Base-by-base conservation (phyloP, 2,329 filamentous ascomycete genomes). In the Neonectria hederae region DNA sequence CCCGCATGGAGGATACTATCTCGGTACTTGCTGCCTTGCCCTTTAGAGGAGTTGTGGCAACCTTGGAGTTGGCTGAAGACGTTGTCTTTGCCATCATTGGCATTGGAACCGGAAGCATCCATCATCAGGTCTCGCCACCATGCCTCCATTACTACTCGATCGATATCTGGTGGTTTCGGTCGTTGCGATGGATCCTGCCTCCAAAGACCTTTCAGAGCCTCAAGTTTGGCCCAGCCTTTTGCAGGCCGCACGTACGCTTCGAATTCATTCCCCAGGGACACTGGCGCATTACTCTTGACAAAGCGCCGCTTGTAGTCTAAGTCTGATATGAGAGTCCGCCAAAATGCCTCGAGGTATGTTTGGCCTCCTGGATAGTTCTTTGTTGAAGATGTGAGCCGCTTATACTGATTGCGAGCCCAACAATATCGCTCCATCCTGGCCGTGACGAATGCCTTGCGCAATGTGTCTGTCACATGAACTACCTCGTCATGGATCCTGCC, bases 281-380 rank as follows among this genome's bases (percentile, higher is more conserved):
- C 21, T 21, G 57, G 32, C 30, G 57, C 48, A 14, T 10, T 14
- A n/a, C 43, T 48, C 42, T 54, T 54, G 9, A 26, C 21, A 17
- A 43, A 40, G 38, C 38, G 42, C 35, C 35, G 48, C 21, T 46
- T 28, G 40, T 54, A 17, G 32, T 57, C 35, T 7, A 32, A 42
- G n/a, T 62, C 38, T 4, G 21, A 53, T 19, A 62, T 52, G 26
- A 62, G 59, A 1, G 59, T 62, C n/a, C 59, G 45, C 59, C 59
- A 62, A 10, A 62, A 21, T n/a, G 59, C 59, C 0, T 62, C 59
- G 17, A 56, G 45, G 46, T 49, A 57, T 22, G 42, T 62, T 53
- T 42, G 24, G 28, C 53, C 54, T 9, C 53, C 53, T 14, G 48
- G 45, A 9, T 56, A 62, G 6, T 10, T 22, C 11, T 22, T 8